Conservation (phyloP, 2,329 filamentous ascomycete species). For the Trichophaea hybrida region DNA sequence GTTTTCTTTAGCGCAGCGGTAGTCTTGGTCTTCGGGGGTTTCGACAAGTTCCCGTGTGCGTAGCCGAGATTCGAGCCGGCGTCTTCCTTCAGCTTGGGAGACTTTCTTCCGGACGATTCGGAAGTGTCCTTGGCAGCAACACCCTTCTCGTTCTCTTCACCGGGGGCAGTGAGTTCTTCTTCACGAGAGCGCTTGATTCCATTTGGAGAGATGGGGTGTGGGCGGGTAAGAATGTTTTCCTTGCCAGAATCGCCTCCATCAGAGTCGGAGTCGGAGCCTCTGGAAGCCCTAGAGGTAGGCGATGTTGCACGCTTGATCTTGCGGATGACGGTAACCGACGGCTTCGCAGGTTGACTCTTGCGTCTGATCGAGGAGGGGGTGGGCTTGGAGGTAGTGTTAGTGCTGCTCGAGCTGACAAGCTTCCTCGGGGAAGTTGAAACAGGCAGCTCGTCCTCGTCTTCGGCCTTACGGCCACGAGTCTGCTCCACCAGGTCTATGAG, state of each 20-base stretch:
- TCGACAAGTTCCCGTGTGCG: background rate
- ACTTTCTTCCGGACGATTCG: constrained; percentile 17
- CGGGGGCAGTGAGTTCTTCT: background rate
- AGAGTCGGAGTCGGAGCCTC: constrained; percentile 11
- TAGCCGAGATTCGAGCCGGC: constrained; percentile 5
- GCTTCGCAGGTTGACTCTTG: constrained; percentile 9
- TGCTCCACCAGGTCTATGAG: constrained; percentile 22
- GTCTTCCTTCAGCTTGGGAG: constrained; percentile 15
- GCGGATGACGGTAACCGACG: constrained; percentile 4
- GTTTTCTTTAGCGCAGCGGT: constrained; percentile 9
- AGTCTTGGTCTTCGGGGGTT: constrained; percentile 1
- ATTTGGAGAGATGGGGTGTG: constrained; percentile 9
- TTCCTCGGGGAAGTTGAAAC: background rate
- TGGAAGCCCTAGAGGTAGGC: background rate
- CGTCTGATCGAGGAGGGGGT: background rate
- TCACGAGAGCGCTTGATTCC: constrained; percentile 13
- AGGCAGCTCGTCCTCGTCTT: background rate
- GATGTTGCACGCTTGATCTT: constrained; percentile 15
- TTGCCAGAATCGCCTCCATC: constrained; percentile 20
- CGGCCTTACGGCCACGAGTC: background rate
- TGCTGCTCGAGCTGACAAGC: background rate
- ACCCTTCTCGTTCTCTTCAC: constrained; percentile 3
- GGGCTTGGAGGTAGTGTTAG: background rate
- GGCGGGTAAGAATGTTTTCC: constrained; percentile 14
- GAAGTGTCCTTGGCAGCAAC: background rate